Evolutionary conservation across 1,284 basidiomycete species (phyloP).

Genomic region (Moniliophthora roreri): DNA sequence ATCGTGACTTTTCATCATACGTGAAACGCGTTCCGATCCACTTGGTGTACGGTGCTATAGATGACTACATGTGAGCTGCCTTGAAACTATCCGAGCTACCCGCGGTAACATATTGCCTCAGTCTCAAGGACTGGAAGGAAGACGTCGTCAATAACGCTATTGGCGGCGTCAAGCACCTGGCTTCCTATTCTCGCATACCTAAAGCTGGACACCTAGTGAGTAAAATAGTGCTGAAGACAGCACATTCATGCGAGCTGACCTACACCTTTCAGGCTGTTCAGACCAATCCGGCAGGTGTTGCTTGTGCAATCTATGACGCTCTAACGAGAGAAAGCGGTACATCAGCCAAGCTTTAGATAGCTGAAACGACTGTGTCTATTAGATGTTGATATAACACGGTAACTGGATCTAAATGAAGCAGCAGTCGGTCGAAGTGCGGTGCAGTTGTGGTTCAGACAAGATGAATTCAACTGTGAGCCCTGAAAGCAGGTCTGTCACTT

Average conservation of each 20-base stretch:
- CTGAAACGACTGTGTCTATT: too few relatives aligned
- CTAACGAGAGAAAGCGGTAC: constrained; percentile 9
- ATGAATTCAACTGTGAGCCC: too few relatives aligned
- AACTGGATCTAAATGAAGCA: too few relatives aligned
- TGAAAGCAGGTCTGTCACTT: background rate
- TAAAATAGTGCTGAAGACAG: too few relatives aligned
- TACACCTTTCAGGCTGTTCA: constrained; percentile 36
- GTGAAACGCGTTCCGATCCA: constrained; percentile 44
- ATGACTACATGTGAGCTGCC: constrained; percentile 42
- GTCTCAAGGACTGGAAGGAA: constrained; percentile 37
- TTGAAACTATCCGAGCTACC: background rate
- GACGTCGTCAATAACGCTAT: constrained; percentile 35
- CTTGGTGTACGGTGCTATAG: constrained; percentile 45
- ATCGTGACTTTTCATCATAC: constrained; percentile 34
- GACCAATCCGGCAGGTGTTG: constrained; percentile 31
- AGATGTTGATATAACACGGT: too few relatives aligned
- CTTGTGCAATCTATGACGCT: constrained; percentile 29
- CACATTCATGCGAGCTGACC: too few relatives aligned
- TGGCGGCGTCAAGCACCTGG: constrained; percentile 37
- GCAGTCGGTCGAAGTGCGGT: too few relatives aligned
- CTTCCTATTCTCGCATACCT: constrained; percentile 34
- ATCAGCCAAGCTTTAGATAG: background rate
- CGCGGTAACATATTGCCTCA: constrained; percentile 17
- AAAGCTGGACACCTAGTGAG: constrained; percentile 38
- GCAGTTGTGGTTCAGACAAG: too few relatives aligned